Conservation (phyloP, 1,139 yeast genomes). For the Saccharomyces hybrid region DNA sequence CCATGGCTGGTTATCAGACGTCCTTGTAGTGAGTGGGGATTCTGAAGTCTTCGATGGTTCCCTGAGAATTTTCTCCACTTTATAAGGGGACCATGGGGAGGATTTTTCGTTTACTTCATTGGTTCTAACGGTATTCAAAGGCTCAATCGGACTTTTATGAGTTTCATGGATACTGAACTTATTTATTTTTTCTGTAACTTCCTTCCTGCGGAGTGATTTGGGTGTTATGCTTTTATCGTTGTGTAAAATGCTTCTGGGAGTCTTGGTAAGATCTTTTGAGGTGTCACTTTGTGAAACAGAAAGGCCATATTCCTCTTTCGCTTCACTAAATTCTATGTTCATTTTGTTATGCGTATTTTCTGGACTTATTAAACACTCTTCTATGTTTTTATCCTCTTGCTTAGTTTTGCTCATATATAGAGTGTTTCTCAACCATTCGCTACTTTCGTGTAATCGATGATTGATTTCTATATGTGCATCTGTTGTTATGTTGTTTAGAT, state of each 20-base stretch:
- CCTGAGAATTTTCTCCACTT: slow-evolving; percentile 15
- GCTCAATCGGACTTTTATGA: not conserved
- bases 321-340: slow-evolving; percentile 1
- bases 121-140: not conserved
- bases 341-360: slow-evolving; percentile 11
- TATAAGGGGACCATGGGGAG: slow-evolving; percentile 26
- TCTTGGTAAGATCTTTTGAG: slow-evolving; percentile 3
- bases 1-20: not conserved
- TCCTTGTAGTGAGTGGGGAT: not conserved
- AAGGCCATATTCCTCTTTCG: not conserved
- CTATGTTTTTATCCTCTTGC: slow-evolving; percentile 1
- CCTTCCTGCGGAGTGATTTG: slow-evolving; percentile 10
- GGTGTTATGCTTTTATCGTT: slow-evolving; percentile 11
- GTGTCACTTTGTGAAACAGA: not conserved
- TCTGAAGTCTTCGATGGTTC: slow-evolving; percentile 1
- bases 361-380: slow-evolving; percentile 10
- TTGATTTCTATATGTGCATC: slow-evolving; percentile 19
- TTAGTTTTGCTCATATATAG: not conserved
- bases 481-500: slow-evolving; percentile 19
- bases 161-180: not conserved
- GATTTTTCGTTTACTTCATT: slow-evolving; percentile 2
- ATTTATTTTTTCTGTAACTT: not conserved
- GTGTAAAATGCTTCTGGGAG: slow-evolving; percentile 5
- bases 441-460: slow-evolving; percentile 13
- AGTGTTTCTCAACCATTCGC: slow-evolving; percentile 17